Evolutionary conservation across 2,329 filamentous ascomycete genomes (phyloP).

Genomic region (Xylaria sp.): DNA sequence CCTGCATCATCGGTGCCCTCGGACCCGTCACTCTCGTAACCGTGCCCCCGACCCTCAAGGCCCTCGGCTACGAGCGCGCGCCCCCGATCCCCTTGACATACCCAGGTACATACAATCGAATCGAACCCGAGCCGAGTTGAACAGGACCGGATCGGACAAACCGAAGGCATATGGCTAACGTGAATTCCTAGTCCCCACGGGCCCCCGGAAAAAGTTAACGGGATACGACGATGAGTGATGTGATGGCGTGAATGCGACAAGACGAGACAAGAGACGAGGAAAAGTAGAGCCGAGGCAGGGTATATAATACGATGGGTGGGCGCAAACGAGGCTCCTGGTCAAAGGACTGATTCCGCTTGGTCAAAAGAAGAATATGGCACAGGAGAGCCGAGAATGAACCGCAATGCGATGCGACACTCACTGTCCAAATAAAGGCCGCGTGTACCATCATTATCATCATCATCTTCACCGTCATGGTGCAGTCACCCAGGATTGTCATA

Average conservation of each 20-base stretch:
- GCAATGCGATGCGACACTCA: background rate
- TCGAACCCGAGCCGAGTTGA: background rate
- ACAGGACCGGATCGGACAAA: background rate
- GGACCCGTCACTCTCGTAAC: constrained; percentile 67
- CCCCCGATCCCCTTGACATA: constrained; percentile 80
- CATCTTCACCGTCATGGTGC: background rate
- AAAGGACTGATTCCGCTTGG: background rate
- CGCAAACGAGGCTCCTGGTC: background rate
- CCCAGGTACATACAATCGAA: constrained; percentile 56
- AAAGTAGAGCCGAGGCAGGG: background rate
- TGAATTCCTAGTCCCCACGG: constrained; percentile 45
- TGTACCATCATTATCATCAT: constrained; percentile 8
- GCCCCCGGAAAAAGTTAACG: constrained; percentile 53
- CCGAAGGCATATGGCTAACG: constrained; percentile 18
- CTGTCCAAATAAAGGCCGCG: constrained; percentile 3
- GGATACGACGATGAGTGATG: constrained; percentile 52
- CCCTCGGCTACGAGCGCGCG: constrained; percentile 68
- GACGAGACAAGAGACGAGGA: background rate
- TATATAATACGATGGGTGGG: background rate
- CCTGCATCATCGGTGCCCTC: constrained; percentile 63
- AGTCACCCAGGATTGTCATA: constrained; percentile 5
- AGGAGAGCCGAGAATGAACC: background rate
- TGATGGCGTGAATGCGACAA: background rate
- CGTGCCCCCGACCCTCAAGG: constrained; percentile 67
- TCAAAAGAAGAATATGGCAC: background rate